Evolutionary conservation across 2,329 filamentous ascomycete species (phyloP).

Genomic region (Didymella segeticola): DNA sequence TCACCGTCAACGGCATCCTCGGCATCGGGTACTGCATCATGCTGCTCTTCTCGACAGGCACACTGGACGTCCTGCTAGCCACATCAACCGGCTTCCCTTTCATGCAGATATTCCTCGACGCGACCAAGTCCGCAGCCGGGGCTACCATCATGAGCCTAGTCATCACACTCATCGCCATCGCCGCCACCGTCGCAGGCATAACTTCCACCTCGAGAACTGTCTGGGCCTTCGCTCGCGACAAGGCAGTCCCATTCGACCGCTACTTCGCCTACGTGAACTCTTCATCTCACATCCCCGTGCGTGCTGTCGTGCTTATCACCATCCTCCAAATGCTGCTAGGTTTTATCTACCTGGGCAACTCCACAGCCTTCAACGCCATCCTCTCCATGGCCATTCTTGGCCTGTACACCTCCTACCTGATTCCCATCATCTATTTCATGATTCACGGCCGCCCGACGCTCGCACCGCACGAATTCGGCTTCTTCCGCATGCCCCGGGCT

Average conservation of each 20-base stretch:
- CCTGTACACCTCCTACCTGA: constrained; percentile 54
- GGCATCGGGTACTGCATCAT: constrained; percentile 54
- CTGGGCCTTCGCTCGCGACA: constrained; percentile 52
- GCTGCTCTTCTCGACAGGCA: constrained; percentile 54
- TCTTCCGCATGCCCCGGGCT: constrained; percentile 38
- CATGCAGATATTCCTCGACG: constrained; percentile 56
- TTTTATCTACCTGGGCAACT: constrained; percentile 53
- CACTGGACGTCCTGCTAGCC: constrained; percentile 48
- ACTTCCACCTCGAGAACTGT: constrained; percentile 49
- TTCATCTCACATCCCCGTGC: constrained; percentile 45
- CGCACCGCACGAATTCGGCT: constrained; percentile 16
- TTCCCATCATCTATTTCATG: constrained; percentile 51
- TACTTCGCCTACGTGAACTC: constrained; percentile 48
- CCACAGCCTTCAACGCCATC: constrained; percentile 53
- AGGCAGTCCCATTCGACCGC: constrained; percentile 45
- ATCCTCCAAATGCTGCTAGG: constrained; percentile 38
- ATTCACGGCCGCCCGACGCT: constrained; percentile 44
- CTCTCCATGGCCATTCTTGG: constrained; percentile 53
- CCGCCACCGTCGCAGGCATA: constrained; percentile 33
- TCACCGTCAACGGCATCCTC: constrained; percentile 54
- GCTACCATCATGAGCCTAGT: constrained; percentile 52
- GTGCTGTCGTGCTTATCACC: constrained; percentile 36
- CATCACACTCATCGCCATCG: constrained; percentile 22
- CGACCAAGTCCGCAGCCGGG: constrained; percentile 33
- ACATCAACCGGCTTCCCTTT: constrained; percentile 53